Evolutionary conservation across 345 rosid genomes (phyloP), one percentile per base, ranked within the genome.

Genomic region (Cardamine occulta): DNA sequence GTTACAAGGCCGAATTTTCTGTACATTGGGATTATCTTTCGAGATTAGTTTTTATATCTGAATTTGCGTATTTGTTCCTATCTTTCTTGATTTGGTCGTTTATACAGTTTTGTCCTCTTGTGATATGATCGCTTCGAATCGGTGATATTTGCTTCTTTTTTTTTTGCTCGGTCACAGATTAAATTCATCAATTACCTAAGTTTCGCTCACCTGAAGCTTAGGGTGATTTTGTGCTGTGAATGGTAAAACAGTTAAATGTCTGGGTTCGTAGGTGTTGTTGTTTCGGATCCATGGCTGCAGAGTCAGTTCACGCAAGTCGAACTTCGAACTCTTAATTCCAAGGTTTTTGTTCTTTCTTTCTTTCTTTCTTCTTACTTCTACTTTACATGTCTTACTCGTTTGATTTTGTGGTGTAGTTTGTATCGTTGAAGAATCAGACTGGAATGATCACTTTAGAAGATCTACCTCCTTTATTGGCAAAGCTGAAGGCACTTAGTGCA

Each of bases 241-340:
- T 70, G 69, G 51, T 45, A 23, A 40, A 64, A 23, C 23, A 62
- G 63, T 60, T 83, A 73, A 70, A 93, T 94, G 98, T 88, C 98
- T 24, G 83, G 90, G 68, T 87, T 72, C 29, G 78, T 73, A 31
- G 94, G 94, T 54, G 89, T 91, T 78, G 75, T 82, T n/a, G 85
- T 89, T 55, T 87, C 97, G 1, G 98, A 93, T 83, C 91, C 86
- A 73, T 84, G 81, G 96, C 86, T 91, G 40, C 94, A 91, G 81
- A 86, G 91, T 74, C 96, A 91, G 77, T 91, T 91, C 79, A 89
- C 91, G 1, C 97, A 94, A 82, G 90, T 88, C 18, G 97, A 91
- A 78, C 96, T 94, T 79, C 96, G 91, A 15, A 82, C 90, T 82
- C 96, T 94, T 65, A 81, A 83, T 58, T 75, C 97, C 17, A 91